These are phyloP conservation scores for Amauroascus verrucosus DNA, from an alignment of 2,329 filamentous ascomycete genomes.

Conservation along the genomic window DNA sequence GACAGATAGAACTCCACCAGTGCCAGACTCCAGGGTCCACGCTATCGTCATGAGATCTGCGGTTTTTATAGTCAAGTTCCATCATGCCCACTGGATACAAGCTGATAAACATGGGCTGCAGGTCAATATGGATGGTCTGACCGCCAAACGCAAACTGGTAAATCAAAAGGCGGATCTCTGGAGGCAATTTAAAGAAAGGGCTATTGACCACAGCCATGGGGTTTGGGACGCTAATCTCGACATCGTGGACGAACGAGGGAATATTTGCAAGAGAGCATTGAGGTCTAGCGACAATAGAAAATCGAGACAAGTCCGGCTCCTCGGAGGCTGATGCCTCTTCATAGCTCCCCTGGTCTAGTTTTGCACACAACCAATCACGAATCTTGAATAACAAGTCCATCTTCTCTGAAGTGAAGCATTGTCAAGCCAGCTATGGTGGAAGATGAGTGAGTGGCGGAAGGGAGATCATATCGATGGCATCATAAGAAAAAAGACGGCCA, in stretches of 20 bases:
- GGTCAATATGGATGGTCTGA: conserved; percentile 9
- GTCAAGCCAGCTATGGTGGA: neutral
- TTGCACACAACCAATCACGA: neutral
- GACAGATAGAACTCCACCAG: conserved; percentile 13
- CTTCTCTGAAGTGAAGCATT: neutral
- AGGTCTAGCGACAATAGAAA: neutral
- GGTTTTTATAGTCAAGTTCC: neutral
- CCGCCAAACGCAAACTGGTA: conserved; percentile 11
- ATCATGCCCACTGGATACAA: neutral
- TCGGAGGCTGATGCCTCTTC: neutral
- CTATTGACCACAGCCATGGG: neutral
- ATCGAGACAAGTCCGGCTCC: neutral
- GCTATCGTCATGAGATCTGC: neutral
- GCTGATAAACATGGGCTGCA: neutral
- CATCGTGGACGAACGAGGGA: neutral
- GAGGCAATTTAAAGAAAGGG: conserved; percentile 18
- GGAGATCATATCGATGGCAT: neutral
- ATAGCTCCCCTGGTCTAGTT: neutral
- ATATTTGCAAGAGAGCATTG: neutral
- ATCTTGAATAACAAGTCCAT: neutral
- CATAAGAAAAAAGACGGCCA: neutral
- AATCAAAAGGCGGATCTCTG: conserved; percentile 23
- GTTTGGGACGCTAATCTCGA: neutral
- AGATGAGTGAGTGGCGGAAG: neutral
- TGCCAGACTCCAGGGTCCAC: conserved; percentile 6